Evolutionary conservation across 441 rosid species (phyloP).

Genomic region (Hypseocharis bilobata): DNA sequence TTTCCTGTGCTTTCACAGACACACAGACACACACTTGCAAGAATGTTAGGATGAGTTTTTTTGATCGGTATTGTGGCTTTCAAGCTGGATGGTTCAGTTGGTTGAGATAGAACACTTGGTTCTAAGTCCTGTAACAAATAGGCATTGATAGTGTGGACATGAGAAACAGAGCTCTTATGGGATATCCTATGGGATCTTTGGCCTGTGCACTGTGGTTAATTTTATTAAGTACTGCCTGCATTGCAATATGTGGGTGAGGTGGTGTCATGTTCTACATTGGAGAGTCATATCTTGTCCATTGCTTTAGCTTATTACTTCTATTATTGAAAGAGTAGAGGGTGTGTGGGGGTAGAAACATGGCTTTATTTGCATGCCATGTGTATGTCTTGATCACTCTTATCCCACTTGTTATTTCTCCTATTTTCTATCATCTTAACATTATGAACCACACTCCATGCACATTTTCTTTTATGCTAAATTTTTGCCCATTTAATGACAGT

Average conservation of each 20-base stretch:
- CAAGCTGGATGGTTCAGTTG: background rate
- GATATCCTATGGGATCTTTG: no score
- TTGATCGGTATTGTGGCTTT: background rate
- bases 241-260: background rate
- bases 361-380: no score
- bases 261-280: background rate
- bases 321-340: background rate
- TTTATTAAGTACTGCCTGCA: background rate
- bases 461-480: background rate
- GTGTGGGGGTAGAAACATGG: no score
- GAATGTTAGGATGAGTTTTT: background rate
- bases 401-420: background rate
- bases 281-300: background rate
- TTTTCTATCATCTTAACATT: background rate
- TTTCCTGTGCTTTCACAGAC: background rate
- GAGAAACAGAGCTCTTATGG: no score
- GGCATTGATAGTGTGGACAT: background rate
- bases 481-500: constrained; percentile 19
- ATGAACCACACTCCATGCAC: no score
- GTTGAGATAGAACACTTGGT: background rate
- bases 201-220: background rate
- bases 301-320: background rate
- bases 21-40: background rate
- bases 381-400: background rate
- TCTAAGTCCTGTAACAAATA: background rate